phyloP scores from a whole-genome alignment of 2,329 filamentous ascomycete genomes.

The Ceratocystis destructans region DNA sequence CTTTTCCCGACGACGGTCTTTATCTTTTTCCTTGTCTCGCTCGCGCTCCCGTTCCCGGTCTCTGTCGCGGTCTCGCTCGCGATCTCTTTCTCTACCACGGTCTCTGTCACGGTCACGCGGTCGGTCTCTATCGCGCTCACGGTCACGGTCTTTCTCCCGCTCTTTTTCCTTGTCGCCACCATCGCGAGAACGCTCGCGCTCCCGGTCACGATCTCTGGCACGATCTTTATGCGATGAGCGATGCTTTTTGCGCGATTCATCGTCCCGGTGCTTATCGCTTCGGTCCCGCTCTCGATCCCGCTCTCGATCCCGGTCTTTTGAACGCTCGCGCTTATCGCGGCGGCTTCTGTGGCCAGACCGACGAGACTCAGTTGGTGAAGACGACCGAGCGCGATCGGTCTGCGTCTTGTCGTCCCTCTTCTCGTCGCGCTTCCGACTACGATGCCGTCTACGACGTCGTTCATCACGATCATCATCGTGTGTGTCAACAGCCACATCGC shows the following conservation, averaged over 20 bases:
- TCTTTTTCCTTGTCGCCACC: constrained; percentile 22
- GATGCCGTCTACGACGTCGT: constrained; percentile 31
- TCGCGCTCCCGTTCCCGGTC: constrained; percentile 27
- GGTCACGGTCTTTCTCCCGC: constrained; percentile 25
- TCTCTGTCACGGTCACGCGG: constrained; percentile 28
- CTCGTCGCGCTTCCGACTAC: constrained; percentile 34
- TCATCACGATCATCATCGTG: constrained; percentile 20
- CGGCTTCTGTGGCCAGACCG: constrained; percentile 43
- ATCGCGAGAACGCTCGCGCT: constrained; percentile 30
- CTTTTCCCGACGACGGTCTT: constrained; percentile 25
- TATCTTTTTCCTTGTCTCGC: constrained; percentile 27
- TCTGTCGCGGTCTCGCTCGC: constrained; percentile 22
- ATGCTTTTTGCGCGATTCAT: constrained; percentile 30
- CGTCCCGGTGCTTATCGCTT: constrained; percentile 34
- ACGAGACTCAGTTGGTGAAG: constrained; percentile 46
- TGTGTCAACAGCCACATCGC: constrained; percentile 3
- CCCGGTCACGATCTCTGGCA: constrained; percentile 27
- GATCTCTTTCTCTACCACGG: constrained; percentile 27
- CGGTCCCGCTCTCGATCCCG: constrained; percentile 27
- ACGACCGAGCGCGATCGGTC: constrained; percentile 47
- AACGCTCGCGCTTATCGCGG: constrained; percentile 41
- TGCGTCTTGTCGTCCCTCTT: constrained; percentile 36
- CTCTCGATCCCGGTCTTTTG: constrained; percentile 30
- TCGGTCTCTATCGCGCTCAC: constrained; percentile 19
- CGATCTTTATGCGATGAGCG: constrained; percentile 34